Conservation (phyloP, 2,329 filamentous ascomycete genomes). For the Aureobasidium sp. region DNA sequence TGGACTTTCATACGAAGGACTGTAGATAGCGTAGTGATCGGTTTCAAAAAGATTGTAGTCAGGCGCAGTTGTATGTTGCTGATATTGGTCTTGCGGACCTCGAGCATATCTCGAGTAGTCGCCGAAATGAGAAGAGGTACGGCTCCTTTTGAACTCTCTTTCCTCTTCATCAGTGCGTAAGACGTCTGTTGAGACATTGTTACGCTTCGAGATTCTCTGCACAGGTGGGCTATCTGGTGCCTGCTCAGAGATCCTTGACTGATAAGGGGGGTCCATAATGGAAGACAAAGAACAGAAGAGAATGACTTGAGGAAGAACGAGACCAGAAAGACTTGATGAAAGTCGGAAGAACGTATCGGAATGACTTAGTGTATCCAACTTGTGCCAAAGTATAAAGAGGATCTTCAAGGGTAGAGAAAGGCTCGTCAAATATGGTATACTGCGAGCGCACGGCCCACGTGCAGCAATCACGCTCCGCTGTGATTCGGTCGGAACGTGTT, state of each 20-base stretch:
- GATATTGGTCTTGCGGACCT: neutral
- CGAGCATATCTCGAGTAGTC: neutral
- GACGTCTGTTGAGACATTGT: neutral
- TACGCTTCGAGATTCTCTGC: neutral
- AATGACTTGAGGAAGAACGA: neutral
- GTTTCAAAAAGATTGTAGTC: neutral
- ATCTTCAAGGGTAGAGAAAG: neutral
- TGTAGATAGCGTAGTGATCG: neutral
- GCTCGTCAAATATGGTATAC: neutral
- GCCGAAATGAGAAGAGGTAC: neutral
- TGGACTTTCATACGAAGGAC: neutral
- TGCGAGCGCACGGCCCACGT: neutral
- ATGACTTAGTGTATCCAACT: neutral
- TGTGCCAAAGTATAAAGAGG: neutral
- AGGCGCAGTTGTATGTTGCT: neutral
- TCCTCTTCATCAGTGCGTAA: neutral
- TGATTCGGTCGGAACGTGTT: neutral
- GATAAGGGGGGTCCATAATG: neutral
- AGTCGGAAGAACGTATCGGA: neutral
- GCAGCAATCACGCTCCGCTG: neutral
- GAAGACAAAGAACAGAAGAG: neutral
- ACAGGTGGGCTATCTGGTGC: neutral
- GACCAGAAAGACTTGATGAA: neutral
- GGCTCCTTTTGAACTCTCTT: neutral
- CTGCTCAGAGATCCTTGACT: neutral